Percentiles rank a stretch among this genome's conserved stretches.
phyloP scores from a whole-genome alignment of 2,329 filamentous ascomycete species.

The Diaporthe ilicicola region DNA sequence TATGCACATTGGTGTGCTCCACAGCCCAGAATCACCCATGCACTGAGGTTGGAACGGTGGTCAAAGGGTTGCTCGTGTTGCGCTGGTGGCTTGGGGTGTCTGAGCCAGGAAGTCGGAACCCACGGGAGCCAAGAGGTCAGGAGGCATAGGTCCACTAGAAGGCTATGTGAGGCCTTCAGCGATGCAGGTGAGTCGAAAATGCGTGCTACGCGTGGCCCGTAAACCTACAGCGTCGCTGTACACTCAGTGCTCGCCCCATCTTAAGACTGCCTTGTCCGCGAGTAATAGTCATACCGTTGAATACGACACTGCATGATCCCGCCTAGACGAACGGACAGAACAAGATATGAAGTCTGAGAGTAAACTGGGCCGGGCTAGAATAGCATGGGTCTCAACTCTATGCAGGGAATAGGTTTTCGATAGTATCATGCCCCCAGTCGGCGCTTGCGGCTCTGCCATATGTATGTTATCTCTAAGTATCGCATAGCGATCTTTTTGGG shows the following conservation, averaged over 20 bases:
- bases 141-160: background rate
- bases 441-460: slow-evolving; percentile 3
- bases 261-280: background rate
- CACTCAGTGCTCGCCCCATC: background rate
- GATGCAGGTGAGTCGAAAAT: background rate
- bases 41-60: background rate
- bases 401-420: background rate
- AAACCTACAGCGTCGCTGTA: background rate
- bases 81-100: background rate
- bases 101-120: background rate
- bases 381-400: background rate
- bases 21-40: too few relatives aligned
- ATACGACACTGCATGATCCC: background rate
- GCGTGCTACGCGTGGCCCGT: background rate
- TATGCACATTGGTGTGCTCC: background rate
- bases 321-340: background rate
- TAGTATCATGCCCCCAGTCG: background rate
- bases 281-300: slow-evolving; percentile 6
- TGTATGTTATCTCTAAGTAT: background rate
- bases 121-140: slow-evolving; percentile 2
- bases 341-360: background rate
- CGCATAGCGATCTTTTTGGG: background rate
- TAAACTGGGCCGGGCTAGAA: background rate
- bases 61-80: slow-evolving; percentile 14
- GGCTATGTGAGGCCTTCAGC: background rate